Evolutionary conservation across 306 rosid genomes (phyloP).

Genomic region (Comarum palustre): DNA sequence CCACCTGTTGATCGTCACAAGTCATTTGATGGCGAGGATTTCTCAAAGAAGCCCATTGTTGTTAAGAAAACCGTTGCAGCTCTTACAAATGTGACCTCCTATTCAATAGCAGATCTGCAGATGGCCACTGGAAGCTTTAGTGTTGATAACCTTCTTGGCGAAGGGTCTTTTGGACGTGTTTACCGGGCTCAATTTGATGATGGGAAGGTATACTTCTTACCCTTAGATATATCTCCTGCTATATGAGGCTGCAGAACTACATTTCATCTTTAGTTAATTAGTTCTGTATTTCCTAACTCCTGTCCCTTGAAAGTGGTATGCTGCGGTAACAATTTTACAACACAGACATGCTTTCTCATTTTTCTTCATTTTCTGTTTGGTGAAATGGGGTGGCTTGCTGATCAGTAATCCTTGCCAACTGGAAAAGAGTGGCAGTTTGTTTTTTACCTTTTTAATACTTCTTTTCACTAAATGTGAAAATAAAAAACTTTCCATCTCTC

Average conservation of each 20-base stretch:
- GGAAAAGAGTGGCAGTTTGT: neutral
- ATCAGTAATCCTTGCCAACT: neutral
- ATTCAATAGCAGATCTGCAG: constrained; percentile 90
- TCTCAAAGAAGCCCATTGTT: constrained; percentile 49
- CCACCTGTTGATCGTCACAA: constrained; percentile 88
- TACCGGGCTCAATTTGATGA: constrained; percentile 86
- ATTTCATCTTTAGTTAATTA: neutral
- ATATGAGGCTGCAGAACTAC: constrained; percentile 1
- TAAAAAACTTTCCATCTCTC: neutral
- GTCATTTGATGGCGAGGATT: constrained; percentile 72
- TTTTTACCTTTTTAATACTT: neutral
- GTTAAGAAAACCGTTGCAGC: constrained; percentile 49
- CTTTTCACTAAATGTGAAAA: neutral
- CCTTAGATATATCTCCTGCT: constrained; percentile 10
- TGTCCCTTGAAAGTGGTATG: neutral
- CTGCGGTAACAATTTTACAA: neutral
- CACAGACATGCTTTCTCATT: neutral
- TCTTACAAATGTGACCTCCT: constrained; percentile 68
- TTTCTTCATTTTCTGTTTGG: neutral
- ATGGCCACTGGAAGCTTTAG: constrained; percentile 96
- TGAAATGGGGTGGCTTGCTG: neutral
- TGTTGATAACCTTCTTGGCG: constrained; percentile 82
- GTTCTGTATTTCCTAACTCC: neutral
- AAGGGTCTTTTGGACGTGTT: constrained; percentile 92
- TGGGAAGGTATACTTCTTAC: constrained; percentile 61